phyloP scores from a whole-genome alignment of 2,329 filamentous ascomycete species.

The Beauveria asiatica region DNA sequence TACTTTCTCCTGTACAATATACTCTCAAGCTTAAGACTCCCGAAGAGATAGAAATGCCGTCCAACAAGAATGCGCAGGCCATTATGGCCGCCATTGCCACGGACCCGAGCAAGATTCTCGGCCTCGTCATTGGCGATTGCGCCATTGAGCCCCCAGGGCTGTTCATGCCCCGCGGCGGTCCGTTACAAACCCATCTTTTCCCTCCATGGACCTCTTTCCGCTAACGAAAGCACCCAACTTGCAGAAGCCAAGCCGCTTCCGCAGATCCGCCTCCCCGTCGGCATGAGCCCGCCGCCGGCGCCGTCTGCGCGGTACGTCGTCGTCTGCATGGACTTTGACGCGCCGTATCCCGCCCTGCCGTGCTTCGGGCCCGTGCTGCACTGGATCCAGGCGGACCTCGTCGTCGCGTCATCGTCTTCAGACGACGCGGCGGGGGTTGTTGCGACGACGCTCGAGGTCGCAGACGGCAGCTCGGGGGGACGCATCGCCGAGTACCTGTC shows the following conservation, averaged over 20 bases:
- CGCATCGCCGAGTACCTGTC: conserved; percentile 33
- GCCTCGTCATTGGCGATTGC: conserved; percentile 11
- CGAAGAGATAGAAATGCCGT: background rate
- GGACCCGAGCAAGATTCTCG: conserved; percentile 14
- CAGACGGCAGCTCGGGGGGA: conserved; percentile 10
- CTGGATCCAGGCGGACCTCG: conserved; percentile 35
- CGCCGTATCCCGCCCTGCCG: conserved; percentile 32
- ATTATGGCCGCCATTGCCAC: conserved; percentile 9
- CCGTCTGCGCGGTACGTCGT: background rate
- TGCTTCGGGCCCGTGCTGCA: conserved; percentile 38
- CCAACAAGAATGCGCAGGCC: background rate
- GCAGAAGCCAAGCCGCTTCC: background rate
- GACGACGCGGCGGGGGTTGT: background rate
- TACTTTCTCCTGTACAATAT: background rate
- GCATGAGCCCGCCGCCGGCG: background rate
- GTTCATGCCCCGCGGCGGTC: conserved; percentile 12
- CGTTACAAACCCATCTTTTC: too few species aligned
- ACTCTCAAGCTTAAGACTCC: background rate
- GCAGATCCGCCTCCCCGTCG: background rate
- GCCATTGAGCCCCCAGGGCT: conserved; percentile 12
- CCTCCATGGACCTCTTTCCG: too few species aligned
- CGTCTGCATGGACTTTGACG: conserved; percentile 35
- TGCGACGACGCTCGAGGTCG: background rate
- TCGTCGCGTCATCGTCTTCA: background rate
- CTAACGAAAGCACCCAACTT: too few species aligned